A percentile compares a stretch with the other conserved stretches of the same genome.
Evolutionary conservation across 2,329 filamentous ascomycete genomes (phyloP).

Genomic region (Ophiobolus disseminans): DNA sequence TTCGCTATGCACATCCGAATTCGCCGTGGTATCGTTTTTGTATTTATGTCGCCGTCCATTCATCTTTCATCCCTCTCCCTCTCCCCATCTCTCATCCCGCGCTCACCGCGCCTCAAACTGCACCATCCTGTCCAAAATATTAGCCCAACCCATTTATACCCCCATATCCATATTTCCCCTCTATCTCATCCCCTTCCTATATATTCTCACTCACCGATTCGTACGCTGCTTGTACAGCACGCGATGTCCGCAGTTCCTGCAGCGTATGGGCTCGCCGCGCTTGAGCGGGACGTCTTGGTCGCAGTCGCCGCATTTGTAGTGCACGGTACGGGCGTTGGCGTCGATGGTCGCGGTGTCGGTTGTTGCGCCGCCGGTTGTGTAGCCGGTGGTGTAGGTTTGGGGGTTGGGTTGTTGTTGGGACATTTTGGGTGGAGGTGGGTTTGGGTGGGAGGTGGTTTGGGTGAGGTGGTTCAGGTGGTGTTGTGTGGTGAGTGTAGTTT

Average conservation of each 20-base stretch:
- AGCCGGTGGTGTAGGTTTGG: slow-evolving; percentile 1
- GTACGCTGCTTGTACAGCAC: slow-evolving; percentile 98
- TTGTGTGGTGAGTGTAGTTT: not conserved
- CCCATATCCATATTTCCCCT: not conserved
- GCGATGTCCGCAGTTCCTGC: slow-evolving; percentile 91
- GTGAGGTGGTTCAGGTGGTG: not conserved
- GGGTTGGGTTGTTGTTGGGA: slow-evolving; percentile 2
- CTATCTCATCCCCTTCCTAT: not conserved
- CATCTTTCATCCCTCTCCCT: not conserved
- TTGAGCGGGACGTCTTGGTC: slow-evolving; percentile 77
- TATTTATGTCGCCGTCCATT: not conserved
- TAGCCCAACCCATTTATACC: slow-evolving; percentile 15
- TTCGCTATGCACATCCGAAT: too few species aligned
- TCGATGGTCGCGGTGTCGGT: slow-evolving; percentile 30
- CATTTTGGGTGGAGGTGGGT: slow-evolving; percentile 1
- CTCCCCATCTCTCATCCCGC: not conserved
- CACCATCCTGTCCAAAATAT: slow-evolving; percentile 71
- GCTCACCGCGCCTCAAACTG: slow-evolving; percentile 90
- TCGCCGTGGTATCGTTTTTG: not conserved
- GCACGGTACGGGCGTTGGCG: slow-evolving; percentile 54
- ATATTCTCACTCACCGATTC: slow-evolving; percentile 74
- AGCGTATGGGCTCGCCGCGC: slow-evolving; percentile 81
- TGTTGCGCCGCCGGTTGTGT: slow-evolving; percentile 6
- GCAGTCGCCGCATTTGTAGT: slow-evolving; percentile 79
- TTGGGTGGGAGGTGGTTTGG: not conserved